Percentiles rank a stretch among this genome's conserved stretches.
Conservation (phyloP, 1,284 basidiomycete genomes). For the Fomitopsis palustris region DNA sequence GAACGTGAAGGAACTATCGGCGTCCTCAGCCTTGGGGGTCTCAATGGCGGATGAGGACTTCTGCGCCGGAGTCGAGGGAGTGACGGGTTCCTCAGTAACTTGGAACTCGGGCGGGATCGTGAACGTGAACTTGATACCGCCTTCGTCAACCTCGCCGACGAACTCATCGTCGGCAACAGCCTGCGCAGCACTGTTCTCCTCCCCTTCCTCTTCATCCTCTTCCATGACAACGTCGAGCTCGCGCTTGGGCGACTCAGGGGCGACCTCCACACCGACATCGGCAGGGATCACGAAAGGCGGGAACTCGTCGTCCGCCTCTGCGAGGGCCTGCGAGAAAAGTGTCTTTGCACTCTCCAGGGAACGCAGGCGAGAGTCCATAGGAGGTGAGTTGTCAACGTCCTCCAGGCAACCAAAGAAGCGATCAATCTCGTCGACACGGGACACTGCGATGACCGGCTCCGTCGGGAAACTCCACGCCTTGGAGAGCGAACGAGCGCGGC, state of each 20-base stretch:
- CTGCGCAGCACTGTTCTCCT: conserved; percentile 26
- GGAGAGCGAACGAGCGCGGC: conserved; percentile 46
- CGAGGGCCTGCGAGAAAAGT: conserved; percentile 50
- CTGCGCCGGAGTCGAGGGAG: conserved; percentile 18
- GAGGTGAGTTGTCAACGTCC: conserved; percentile 50
- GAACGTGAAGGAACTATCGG: conserved; percentile 26
- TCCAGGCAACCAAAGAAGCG: conserved; percentile 74
- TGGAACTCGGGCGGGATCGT: conserved; percentile 42
- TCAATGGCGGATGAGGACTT: conserved; percentile 10
- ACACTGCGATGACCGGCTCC: conserved; percentile 19
- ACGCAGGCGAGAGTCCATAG: conserved; percentile 24
- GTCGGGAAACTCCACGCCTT: conserved; percentile 71
- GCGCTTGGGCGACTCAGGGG: conserved; percentile 18
- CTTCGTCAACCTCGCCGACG: conserved; percentile 45
- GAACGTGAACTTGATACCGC: conserved; percentile 70
- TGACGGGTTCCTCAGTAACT: conserved; percentile 11
- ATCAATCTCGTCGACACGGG: conserved; percentile 47
- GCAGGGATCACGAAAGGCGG: conserved; percentile 49
- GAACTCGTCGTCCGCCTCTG: conserved; percentile 38
- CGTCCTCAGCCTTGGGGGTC: conserved; percentile 28
- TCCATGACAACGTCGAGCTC: conserved; percentile 40
- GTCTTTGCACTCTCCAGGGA: conserved; percentile 54
- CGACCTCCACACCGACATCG: conserved; percentile 48
- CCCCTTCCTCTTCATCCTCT: conserved; percentile 38
- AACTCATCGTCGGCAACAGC: conserved; percentile 39